A percentile compares a stretch with the other conserved stretches of the same genome.
Conservation (phyloP, 2,329 filamentous ascomycete species). For the Venturia oleaginea region DNA sequence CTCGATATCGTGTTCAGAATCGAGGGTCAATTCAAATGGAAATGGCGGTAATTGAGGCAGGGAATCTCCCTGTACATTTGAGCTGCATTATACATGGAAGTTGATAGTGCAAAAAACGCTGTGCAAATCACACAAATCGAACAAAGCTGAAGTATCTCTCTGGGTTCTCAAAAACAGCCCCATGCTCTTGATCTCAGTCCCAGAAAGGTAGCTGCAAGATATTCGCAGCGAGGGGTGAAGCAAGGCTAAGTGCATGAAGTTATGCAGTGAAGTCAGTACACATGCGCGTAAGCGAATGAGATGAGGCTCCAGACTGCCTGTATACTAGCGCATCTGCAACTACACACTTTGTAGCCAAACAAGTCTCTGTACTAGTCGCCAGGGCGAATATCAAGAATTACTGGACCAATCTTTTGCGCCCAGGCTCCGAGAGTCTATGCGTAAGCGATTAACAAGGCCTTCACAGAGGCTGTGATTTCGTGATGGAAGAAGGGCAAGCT, state of each 20-base stretch:
- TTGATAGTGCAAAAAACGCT: no score
- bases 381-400: background rate
- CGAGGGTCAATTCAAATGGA: background rate
- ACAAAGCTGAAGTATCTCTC: background rate
- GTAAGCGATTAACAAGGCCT: background rate
- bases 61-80: background rate
- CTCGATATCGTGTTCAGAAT: background rate
- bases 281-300: background rate
- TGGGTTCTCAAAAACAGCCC: background rate
- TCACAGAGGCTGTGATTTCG: background rate
- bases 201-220: no score
- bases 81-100: background rate
- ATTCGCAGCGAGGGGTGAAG: no score
- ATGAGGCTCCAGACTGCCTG: background rate
- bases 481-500: no score
- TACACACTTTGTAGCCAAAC: background rate
- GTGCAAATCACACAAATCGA: background rate
- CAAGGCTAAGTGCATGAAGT: background rate
- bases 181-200: background rate
- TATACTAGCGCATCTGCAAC: background rate
- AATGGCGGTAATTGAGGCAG: background rate
- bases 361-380: background rate
- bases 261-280: background rate
- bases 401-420: background rate
- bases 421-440: no score